Evolutionary conservation across 768 basidiomycete genomes (phyloP).

Genomic region (Botryobasidium botryosum): DNA sequence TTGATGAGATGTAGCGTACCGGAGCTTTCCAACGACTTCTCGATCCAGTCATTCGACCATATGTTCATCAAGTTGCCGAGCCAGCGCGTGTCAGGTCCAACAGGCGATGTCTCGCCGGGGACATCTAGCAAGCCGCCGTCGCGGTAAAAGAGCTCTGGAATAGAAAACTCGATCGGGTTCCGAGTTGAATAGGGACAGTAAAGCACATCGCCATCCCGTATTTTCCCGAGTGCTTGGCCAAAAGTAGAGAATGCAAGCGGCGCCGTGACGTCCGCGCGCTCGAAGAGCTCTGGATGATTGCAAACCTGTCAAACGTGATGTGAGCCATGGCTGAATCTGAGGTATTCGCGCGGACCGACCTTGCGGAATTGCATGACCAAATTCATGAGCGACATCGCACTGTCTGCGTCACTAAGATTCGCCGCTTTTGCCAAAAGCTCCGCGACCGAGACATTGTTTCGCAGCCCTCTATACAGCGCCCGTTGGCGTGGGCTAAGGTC

Average conservation of each 20-base stretch:
- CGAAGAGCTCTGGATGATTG: constrained; percentile 96
- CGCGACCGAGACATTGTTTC: constrained; percentile 86
- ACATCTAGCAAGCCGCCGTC: constrained; percentile 58
- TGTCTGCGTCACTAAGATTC: constrained; percentile 77
- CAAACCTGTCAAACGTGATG: constrained; percentile 47
- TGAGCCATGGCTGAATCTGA: neutral
- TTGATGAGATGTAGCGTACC: constrained; percentile 25
- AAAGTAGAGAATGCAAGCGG: constrained; percentile 82
- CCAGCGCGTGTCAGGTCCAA: constrained; percentile 34
- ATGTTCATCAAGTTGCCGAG: constrained; percentile 66
- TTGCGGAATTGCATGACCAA: constrained; percentile 99
- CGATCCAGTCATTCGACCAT: constrained; percentile 74
- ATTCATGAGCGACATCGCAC: constrained; percentile 92
- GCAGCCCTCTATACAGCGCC: constrained; percentile 70
- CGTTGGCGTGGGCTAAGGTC: constrained; percentile 89
- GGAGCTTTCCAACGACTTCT: constrained; percentile 46
- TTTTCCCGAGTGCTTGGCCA: constrained; percentile 63
- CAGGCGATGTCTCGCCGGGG: constrained; percentile 37
- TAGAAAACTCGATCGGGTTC: constrained; percentile 63
- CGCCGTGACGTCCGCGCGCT: constrained; percentile 86
- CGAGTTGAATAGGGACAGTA: constrained; percentile 70
- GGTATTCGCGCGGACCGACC: constrained; percentile 24
- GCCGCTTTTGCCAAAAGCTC: constrained; percentile 89
- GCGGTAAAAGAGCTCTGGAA: constrained; percentile 62
- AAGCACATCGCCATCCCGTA: constrained; percentile 75